Evolutionary conservation across 1,139 yeast species (phyloP), one percentile per base, ranked within the genome.

Genomic region (Wickerhamomyces sp.): DNA sequence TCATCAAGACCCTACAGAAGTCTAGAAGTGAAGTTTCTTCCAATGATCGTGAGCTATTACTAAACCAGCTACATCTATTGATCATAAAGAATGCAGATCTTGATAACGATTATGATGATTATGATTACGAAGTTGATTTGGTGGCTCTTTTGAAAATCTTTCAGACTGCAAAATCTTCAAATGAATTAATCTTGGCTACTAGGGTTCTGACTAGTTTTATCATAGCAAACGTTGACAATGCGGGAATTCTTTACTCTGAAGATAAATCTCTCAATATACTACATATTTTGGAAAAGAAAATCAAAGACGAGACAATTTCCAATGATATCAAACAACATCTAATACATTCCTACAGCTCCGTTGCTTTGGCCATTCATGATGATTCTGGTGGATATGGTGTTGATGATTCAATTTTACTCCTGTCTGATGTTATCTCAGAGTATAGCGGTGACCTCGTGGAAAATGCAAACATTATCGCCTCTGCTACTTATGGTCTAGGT

Each of bases 401-500:
- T 36, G 61, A 58, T 34, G 37, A 40, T 9, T 48, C 45, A 34
- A 30, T 52, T 10, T 49, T 49, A 26, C 52, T 55, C 38, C 37
- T 58, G 14, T 34, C 43, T 14, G 58, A 50, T 18, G 40, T 40
- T 1, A 41, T 56, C 7, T 26, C 50, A 10, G 51, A 49, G 3
- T 36, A 50, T 2, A 14, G 36, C 0, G 26, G 44, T 7, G 53
- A 50, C 29, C 27, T 42, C 11, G 44, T 43, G 10, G 40, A 41
- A 23, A 50, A 56, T 32, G 15, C 47, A 2, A 45, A 37, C 4
- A 35, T 55, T 3, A 48, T 56, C 14, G 46, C 50, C 26, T 38
- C 57, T 13, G 13, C 54, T 14, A 30, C 55, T n/a, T 53, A 76
- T 50, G 81, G 79, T 6, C 62, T 72, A 4, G 79, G 75, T 7